Evolutionary conservation across 2,329 filamentous ascomycete species (phyloP).

Genomic region (Pseudopithomyces chartarum): DNA sequence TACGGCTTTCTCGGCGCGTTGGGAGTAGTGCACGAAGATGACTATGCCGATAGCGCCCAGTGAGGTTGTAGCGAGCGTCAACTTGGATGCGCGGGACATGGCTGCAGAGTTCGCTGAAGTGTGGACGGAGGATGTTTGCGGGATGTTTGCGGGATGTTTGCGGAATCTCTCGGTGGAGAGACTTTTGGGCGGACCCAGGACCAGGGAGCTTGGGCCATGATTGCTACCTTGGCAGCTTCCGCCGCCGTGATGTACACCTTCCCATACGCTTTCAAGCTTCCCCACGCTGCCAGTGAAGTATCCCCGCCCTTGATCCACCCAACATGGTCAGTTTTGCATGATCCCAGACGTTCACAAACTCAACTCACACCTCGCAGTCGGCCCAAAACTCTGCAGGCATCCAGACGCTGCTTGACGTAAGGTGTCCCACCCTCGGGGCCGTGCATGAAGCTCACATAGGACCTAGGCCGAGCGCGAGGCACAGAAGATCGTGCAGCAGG

Average conservation of each 20-base stretch:
- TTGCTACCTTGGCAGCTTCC: slow-evolving; percentile 28
- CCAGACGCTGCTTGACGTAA: slow-evolving; percentile 97
- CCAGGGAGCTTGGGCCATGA: slow-evolving; percentile 40
- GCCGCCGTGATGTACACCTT: slow-evolving; percentile 30
- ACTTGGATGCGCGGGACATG: slow-evolving; percentile 91
- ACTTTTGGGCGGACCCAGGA: slow-evolving; percentile 12
- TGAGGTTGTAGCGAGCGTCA: slow-evolving; percentile 80
- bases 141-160: too few relatives aligned
- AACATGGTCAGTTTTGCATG: slow-evolving; percentile 31
- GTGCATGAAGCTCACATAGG: slow-evolving; percentile 42
- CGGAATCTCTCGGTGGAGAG: slow-evolving; percentile 8
- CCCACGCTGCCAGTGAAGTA: slow-evolving; percentile 25
- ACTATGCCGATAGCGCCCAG: slow-evolving; percentile 78
- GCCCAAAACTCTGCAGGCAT: slow-evolving; percentile 98
- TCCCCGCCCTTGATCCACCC: slow-evolving; percentile 15
- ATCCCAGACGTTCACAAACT: not conserved
- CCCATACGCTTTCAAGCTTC: slow-evolving; percentile 24
- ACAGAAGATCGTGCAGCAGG: slow-evolving; percentile 98
- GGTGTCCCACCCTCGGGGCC: slow-evolving; percentile 45
- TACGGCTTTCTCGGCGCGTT: slow-evolving; percentile 82
- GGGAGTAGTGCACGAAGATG: slow-evolving; percentile 85
- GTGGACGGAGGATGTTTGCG: slow-evolving; percentile 5
- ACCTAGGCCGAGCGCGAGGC: slow-evolving; percentile 92
- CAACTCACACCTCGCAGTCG: slow-evolving; percentile 64
- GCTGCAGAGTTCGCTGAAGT: slow-evolving; percentile 8